These are phyloP conservation scores for Tulasnella sp. DNA, from an alignment of 768 basidiomycete genomes.

Conservation along the genomic window DNA sequence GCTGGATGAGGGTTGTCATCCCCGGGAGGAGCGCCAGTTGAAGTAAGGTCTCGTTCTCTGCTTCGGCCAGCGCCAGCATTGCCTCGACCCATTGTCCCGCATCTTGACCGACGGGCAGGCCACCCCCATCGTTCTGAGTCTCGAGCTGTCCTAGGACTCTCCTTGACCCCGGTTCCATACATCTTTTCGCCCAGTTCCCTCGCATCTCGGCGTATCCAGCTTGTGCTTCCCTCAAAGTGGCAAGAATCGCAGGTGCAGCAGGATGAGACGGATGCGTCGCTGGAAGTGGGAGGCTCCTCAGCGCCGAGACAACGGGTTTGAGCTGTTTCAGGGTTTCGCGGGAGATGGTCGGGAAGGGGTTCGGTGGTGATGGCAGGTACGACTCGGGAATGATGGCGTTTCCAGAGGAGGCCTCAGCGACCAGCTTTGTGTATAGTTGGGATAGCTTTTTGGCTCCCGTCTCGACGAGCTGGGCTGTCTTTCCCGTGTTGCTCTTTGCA, in stretches of 20 bases:
- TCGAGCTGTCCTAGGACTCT: conserved; percentile 60
- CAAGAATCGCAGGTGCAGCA: conserved; percentile 50
- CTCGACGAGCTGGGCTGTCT: conserved; percentile 60
- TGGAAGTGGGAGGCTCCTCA: conserved; percentile 63
- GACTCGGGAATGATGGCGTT: conserved; percentile 37
- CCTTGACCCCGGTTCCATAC: conserved; percentile 59
- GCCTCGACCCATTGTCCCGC: conserved; percentile 61
- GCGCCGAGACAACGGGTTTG: conserved; percentile 44
- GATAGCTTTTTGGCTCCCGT: conserved; percentile 73
- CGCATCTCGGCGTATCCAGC: conserved; percentile 80
- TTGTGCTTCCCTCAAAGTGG: conserved; percentile 64
- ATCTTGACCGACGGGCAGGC: conserved; percentile 54
- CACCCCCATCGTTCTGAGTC: conserved; percentile 37
- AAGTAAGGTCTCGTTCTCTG: conserved; percentile 53
- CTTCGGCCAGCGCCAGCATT: conserved; percentile 54
- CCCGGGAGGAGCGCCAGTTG: conserved; percentile 51
- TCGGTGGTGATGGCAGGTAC: conserved; percentile 13
- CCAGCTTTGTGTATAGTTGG: conserved; percentile 73
- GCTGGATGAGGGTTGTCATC: conserved; percentile 37
- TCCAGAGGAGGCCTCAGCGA: conserved; percentile 64
- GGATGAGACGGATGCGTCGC: conserved; percentile 77
- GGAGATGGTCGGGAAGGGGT: conserved; percentile 45
- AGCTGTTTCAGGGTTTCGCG: conserved; percentile 42
- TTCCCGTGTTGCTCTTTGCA: conserved; percentile 27
- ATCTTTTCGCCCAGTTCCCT: conserved; percentile 63